These are phyloP conservation scores for Microstegium vimineum DNA, from an alignment of 176 grass and related monocot genomes.

Conservation along the genomic window DNA sequence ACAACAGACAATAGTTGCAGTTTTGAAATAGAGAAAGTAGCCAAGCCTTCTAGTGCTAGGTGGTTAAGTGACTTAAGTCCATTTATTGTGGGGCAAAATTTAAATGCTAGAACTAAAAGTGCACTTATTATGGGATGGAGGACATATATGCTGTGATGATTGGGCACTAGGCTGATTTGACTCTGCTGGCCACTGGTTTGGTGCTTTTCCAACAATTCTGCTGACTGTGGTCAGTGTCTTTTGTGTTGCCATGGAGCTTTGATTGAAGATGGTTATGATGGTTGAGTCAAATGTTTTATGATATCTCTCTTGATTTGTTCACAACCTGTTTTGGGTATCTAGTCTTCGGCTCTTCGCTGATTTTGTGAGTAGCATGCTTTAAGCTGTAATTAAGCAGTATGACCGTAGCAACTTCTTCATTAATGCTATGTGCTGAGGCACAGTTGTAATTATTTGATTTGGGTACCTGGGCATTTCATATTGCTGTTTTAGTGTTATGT, in stretches of 20 bases:
- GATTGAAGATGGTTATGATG: neutral
- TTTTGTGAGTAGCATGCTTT: neutral
- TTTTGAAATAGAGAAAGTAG: neutral
- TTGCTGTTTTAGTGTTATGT: neutral
- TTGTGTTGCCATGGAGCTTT: neutral
- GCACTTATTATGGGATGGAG: neutral
- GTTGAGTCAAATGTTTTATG: neutral
- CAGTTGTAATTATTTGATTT: neutral
- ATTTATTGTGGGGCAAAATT: neutral
- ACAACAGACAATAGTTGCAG: neutral
- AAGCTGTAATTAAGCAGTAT: conserved; percentile 1
- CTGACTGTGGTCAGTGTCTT: neutral
- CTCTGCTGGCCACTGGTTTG: neutral
- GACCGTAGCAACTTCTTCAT: neutral
- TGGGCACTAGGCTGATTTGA: neutral
- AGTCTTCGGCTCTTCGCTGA: neutral
- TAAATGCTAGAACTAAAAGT: neutral
- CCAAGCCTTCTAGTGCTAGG: neutral
- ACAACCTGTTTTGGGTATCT: neutral
- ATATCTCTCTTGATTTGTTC: neutral
- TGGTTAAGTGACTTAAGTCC: neutral
- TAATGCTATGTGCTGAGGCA: neutral
- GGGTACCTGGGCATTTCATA: neutral
- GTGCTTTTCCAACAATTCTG: neutral
- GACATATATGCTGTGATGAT: neutral